phyloP scores from a whole-genome alignment of 495 filamentous ascomycete species.

The Daldinia loculata region DNA sequence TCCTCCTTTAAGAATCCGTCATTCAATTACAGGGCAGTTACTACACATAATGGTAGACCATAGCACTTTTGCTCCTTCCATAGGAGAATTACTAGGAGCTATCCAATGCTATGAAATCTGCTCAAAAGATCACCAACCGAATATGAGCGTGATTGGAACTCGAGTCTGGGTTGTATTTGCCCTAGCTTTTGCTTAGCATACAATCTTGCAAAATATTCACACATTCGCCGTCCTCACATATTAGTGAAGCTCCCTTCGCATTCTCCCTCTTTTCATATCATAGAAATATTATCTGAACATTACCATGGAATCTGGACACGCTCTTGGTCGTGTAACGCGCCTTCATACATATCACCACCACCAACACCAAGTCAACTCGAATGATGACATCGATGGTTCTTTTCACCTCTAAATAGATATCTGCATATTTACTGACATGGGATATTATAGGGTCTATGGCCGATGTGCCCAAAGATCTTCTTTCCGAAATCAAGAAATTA shows the following conservation, averaged over 20 bases:
- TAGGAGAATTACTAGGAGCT: neutral
- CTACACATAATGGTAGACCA: neutral
- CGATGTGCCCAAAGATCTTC: conserved; percentile 79
- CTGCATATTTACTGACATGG: conserved; percentile 24
- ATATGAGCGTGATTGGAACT: neutral
- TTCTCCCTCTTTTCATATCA: conserved; percentile 4
- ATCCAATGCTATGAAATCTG: neutral
- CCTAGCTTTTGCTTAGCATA: neutral
- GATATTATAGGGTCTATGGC: conserved; percentile 48
- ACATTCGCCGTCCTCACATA: neutral
- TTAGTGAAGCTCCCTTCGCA: neutral
- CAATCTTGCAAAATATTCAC: neutral
- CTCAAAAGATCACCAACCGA: neutral
- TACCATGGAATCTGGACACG: conserved; percentile 19
- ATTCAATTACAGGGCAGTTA: neutral
- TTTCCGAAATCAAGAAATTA: conserved; percentile 82
- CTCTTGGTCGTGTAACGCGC: conserved; percentile 12
- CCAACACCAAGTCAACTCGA: conserved; percentile 14
- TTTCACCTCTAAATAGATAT: neutral
- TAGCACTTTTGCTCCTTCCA: neutral
- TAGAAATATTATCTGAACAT: conserved; percentile 3
- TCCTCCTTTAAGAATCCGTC: neutral
- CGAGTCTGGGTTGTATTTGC: neutral
- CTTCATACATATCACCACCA: conserved; percentile 28
- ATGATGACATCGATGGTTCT: conserved; percentile 21